Base-by-base conservation (phyloP, 805 yeast species). In the Saccharomycopsis guyanensis region DNA sequence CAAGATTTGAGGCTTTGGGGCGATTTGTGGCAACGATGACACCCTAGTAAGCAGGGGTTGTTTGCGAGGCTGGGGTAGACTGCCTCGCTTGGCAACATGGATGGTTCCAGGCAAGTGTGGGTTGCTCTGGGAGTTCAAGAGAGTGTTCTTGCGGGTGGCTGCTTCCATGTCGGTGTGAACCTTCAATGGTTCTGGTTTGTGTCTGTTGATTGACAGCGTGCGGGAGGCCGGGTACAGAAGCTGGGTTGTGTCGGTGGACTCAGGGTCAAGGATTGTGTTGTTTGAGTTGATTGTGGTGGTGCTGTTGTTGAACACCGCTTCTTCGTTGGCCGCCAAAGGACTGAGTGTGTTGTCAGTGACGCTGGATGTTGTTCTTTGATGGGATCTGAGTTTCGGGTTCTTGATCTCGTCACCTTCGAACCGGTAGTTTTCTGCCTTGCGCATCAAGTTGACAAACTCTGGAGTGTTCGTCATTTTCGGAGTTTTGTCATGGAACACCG, bases 61-160 rank as follows among this genome's bases (percentile, higher is more conserved):
- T 8, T 13, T 27, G n/a, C n/a, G n/a, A 6, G 29, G 29, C 29
- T 7, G 29, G 10, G 6, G 6, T 10, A 7, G 6, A 8, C 19
- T 8, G 18, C 37, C 37, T 8, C 37, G 18, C 37, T 33, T 33
- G 6, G 37, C 20, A 5, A 15, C 20, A 15, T 33, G 37, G 18
- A 15, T 5, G 13, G 32, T 27, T 33, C 10, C 20, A 8, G 18
- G 37, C 10, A 15, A 18, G 19, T 15, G 18, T 6, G 18, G 20
- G 20, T 33, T 33, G 25, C 29, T 42, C 27, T 42, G 45, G 4
- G 51, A 24, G 36, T 50, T 50, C 13, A 43, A 37, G 32, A 46
- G 31, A 7, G 53, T 50, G 20, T 50, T 50, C 34, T 50, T 41
- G 34, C 40, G 37, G 3, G 53, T 50, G 12, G 31, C 16, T 18